These are phyloP conservation scores for Plasmodium gonderi DNA, from an alignment of 169 alveolate genomes.

Conservation along the genomic window DNA sequence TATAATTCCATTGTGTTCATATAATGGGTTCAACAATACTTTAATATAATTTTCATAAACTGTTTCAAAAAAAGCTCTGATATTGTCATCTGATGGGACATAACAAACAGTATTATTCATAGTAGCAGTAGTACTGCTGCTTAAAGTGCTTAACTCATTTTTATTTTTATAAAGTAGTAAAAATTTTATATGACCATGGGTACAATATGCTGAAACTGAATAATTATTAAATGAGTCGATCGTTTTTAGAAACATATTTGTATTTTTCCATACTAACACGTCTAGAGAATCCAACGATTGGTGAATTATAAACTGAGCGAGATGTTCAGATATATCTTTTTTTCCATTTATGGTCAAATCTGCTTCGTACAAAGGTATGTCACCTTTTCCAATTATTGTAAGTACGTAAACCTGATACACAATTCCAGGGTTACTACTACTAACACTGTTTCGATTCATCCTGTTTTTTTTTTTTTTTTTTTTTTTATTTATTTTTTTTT, in stretches of 20 bases:
- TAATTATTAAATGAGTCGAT: conserved; percentile 89
- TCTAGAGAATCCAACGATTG: conserved; percentile 91
- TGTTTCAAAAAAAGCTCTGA: conserved; percentile 84
- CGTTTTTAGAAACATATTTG: conserved; percentile 85
- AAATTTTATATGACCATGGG: conserved; percentile 87
- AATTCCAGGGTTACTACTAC: background rate
- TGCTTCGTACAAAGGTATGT: conserved; percentile 89
- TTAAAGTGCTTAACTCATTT: conserved; percentile 24
- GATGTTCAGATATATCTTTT: conserved; percentile 89
- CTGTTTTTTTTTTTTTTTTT: no score
- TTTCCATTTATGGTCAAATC: conserved; percentile 89
- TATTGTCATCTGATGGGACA: conserved; percentile 86
- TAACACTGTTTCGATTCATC: conserved; percentile 31
- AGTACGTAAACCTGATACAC: conserved; percentile 81
- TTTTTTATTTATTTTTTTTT: background rate
- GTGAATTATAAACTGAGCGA: conserved; percentile 90
- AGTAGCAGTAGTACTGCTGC: background rate
- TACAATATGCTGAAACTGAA: conserved; percentile 90
- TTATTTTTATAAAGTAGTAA: conserved; percentile 85
- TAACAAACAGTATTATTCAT: conserved; percentile 6
- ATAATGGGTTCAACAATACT: conserved; percentile 82
- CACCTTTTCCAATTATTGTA: conserved; percentile 92
- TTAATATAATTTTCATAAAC: conserved; percentile 89
- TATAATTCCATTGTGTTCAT: conserved; percentile 78
- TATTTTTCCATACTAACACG: conserved; percentile 84